Base-by-base conservation (phyloP, 176 grass and related monocot genomes). In the Oryza glumipatula region DNA sequence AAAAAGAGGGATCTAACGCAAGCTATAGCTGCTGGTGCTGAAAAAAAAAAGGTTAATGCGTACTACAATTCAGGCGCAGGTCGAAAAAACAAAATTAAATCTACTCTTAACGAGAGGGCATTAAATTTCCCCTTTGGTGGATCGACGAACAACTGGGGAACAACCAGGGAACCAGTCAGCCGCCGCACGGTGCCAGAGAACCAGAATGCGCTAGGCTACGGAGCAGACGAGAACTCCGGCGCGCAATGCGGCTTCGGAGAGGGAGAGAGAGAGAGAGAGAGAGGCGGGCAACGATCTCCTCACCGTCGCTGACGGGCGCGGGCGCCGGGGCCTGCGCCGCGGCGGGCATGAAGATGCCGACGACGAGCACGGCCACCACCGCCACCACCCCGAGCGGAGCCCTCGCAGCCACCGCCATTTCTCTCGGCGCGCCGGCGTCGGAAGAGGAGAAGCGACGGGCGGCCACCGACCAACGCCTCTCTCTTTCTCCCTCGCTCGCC, bases 271-370 rank as follows among this genome's bases (percentile, higher is more conserved):
- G 17, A 3, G 3, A 12, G 3, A 6, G 21, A 1, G 36, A 6
- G 5, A 6, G 36, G 36, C 36, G 4, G 36, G 36, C 5, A 3
- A 16, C 6, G 3, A 41, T 41, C 1, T 44, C 83, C 83, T 76
- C 61, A 90, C 81, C 85, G 82, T 88, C 89, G 86, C 89, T 82
- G 77, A 54, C 39, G 41, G 88, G 78, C 56, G 88, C 88, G 11
- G 88, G 83, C 66, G 83, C 83, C 43, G 88, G 88, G 0, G 82
- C 88, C 46, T 82, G 83, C 19, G 80, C 65, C 10, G 56, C 75
- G 1, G 74, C 71, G 30, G 83, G 83, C 83, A 86, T 70, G 66
- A 86, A 75, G 72, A 82, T 81, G 52, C 65, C 88, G 83, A 82
- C 78, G 65, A 83, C 30, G 86, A 88, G 73, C 22, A 83, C 83